Percentiles rank a stretch among this genome's conserved stretches.
Conservation (phyloP, 108 stramenopile genomes). For the Cyclotella distinguenda region DNA sequence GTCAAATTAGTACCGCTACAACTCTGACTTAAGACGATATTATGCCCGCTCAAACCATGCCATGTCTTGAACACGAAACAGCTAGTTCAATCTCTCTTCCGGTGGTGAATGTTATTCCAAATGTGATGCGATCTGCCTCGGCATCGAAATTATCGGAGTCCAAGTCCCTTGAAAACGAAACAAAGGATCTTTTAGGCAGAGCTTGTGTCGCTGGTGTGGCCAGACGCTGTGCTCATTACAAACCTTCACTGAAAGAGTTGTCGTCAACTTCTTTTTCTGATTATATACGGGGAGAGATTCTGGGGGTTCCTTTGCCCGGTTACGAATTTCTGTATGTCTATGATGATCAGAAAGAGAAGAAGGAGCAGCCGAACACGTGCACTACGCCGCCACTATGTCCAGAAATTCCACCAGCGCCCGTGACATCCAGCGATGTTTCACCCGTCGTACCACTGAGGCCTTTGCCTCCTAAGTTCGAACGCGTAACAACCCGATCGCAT, state of each 20-base stretch:
- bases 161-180: slow-evolving; percentile 31
- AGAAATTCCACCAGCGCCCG: slow-evolving; percentile 4
- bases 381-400: slow-evolving; percentile 10
- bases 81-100: no score
- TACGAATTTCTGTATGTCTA: slow-evolving; percentile 45
- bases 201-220: slow-evolving; percentile 18
- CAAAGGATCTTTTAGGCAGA: slow-evolving; percentile 28
- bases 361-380: slow-evolving; percentile 13
- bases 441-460: not conserved
- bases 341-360: slow-evolving; percentile 28
- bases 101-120: no score
- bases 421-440: slow-evolving; percentile 1
- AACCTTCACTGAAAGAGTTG: slow-evolving; percentile 65
- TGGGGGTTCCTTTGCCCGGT: slow-evolving; percentile 53
- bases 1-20: no score
- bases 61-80: no score
- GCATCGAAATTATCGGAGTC: slow-evolving; percentile 28
- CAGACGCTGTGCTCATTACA: slow-evolving; percentile 49
- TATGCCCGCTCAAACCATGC: no score
- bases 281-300: slow-evolving; percentile 65
- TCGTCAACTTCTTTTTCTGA: slow-evolving; percentile 65
- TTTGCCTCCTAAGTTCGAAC: not conserved
- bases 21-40: no score
- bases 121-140: slow-evolving; percentile 2
- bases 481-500: slow-evolving; percentile 19